A percentile compares a stretch with the other conserved stretches of the same genome.
Evolutionary conservation across 768 basidiomycete genomes (phyloP).

Genomic region (Cystofilobasidium macerans): DNA sequence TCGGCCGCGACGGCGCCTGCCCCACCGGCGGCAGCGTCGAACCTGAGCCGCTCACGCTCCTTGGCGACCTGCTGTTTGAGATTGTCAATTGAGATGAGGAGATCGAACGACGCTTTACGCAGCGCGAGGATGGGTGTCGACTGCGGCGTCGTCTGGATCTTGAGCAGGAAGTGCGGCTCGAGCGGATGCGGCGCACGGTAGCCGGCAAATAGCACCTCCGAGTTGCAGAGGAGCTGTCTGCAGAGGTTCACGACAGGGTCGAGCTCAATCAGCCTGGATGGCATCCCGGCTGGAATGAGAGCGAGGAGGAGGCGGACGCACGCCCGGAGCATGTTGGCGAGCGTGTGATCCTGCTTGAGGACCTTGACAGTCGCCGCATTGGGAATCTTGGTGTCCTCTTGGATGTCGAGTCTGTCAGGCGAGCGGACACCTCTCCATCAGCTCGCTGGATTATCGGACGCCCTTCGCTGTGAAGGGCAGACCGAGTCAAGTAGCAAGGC

Average conservation of each 20-base stretch:
- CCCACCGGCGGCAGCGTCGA: background rate
- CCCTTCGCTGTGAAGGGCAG: background rate
- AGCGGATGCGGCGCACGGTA: slow-evolving; percentile 97
- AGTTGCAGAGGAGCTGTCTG: slow-evolving; percentile 82
- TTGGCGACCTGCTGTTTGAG: slow-evolving; percentile 37
- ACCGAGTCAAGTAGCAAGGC: background rate
- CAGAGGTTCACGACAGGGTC: background rate
- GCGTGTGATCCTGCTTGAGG: slow-evolving; percentile 92
- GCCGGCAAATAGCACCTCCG: slow-evolving; percentile 83
- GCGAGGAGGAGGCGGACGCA: slow-evolving; percentile 40
- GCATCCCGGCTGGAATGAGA: background rate
- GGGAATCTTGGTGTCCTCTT: slow-evolving; percentile 93
- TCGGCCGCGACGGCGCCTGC: background rate
- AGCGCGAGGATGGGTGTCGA: slow-evolving; percentile 70
- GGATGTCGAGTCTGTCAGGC: slow-evolving; percentile 64
- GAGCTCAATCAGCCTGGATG: background rate
- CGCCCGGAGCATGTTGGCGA: slow-evolving; percentile 94
- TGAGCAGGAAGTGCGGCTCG: slow-evolving; percentile 85
- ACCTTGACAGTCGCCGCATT: slow-evolving; percentile 93
- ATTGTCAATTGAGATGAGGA: slow-evolving; percentile 53
- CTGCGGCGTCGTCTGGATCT: slow-evolving; percentile 86
- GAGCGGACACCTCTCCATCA: slow-evolving; percentile 1
- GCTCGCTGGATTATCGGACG: no score
- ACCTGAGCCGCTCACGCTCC: background rate
- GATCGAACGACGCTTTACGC: slow-evolving; percentile 67